Base-by-base conservation (phyloP, 345 rosid genomes). In the Brassica napus region DNA sequence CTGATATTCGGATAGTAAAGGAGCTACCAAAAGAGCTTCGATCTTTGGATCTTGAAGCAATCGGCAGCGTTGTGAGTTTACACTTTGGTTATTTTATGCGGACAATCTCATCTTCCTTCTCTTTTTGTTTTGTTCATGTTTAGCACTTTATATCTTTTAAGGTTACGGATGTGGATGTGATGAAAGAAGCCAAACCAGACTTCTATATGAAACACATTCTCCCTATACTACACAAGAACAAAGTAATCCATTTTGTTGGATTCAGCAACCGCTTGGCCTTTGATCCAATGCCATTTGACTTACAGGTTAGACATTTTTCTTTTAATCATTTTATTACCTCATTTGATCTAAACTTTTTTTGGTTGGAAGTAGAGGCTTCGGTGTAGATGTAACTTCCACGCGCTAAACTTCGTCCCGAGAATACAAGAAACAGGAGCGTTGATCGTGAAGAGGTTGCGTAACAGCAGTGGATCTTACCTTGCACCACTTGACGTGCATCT, bases 191-290 rank as follows among this genome's bases (percentile, higher is more conserved):
- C 21, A 93, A 91, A 75, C 94, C 89, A 66, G 86, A 86, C 31
- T 93, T 89, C 82, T 93, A 91, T 82, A 24, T 85, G 85, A 85
- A 88, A 70, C 81, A 88, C 67, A 87, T 95, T 79, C 94, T 93
- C 63, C 99, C 97, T 49, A 83, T 85, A 78, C 84, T 95, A 47
- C 79, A 86, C 58, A 87, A 84, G 75, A 95, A 91, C 77, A 72
- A 81, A 80, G 96, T 90, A 8, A 85, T 91, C 42, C 99, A 95
- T 87, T 92, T 95, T 32, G 67, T 91, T 77, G 99, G 99, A 80
- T 95, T 95, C 75, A 94, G 98, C 63, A 91, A 95, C 78, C 97
- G 99, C 71, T 82, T 95, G 81, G 98, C 99, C 55, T 93, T 90
- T 87, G 98, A 94, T 71, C 98, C 98, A 5, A 82, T 92, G 54